Conservation (phyloP, 2,329 filamentous ascomycete species). For the Macrophomina phaseolina region DNA sequence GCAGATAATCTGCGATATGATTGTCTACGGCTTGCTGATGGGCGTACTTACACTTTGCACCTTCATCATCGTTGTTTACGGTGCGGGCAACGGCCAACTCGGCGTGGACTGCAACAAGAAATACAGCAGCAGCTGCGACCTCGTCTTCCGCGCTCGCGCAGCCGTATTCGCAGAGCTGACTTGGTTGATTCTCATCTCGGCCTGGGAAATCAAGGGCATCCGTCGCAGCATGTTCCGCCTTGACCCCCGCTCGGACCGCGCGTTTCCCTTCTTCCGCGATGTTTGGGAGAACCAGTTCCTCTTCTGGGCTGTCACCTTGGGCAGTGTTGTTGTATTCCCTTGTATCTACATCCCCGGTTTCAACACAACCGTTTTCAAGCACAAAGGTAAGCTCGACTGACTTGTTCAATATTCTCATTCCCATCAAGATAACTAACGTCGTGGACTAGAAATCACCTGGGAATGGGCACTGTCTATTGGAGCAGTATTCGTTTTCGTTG, state of each 20-base stretch:
- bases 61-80: conserved; percentile 44
- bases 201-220: conserved; percentile 36
- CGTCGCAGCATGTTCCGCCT: conserved; percentile 35
- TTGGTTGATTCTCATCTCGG: conserved; percentile 34
- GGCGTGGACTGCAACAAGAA: conserved; percentile 41
- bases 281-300: conserved; percentile 45
- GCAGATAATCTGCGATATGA: conserved; percentile 44
- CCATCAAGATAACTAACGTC: not conserved
- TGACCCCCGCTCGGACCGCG: conserved; percentile 29
- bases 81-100: conserved; percentile 40
- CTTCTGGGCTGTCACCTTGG: conserved; percentile 67
- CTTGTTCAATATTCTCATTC: no score
- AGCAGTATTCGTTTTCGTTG: conserved; percentile 32
- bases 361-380: conserved; percentile 36
- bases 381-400: conserved; percentile 26
- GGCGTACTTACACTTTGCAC: conserved; percentile 41
- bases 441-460: conserved; percentile 31
- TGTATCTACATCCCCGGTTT: conserved; percentile 49
- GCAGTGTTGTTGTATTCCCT: conserved; percentile 63
- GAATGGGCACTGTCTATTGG: conserved; percentile 33
- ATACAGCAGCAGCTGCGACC: conserved; percentile 37
- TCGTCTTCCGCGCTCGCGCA: conserved; percentile 39
- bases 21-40: conserved; percentile 44
- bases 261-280: conserved; percentile 33
- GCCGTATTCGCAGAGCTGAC: conserved; percentile 35